These are phyloP conservation scores for Penicillium sp. DNA, from an alignment of 2,329 filamentous ascomycete genomes.

Conservation along the genomic window DNA sequence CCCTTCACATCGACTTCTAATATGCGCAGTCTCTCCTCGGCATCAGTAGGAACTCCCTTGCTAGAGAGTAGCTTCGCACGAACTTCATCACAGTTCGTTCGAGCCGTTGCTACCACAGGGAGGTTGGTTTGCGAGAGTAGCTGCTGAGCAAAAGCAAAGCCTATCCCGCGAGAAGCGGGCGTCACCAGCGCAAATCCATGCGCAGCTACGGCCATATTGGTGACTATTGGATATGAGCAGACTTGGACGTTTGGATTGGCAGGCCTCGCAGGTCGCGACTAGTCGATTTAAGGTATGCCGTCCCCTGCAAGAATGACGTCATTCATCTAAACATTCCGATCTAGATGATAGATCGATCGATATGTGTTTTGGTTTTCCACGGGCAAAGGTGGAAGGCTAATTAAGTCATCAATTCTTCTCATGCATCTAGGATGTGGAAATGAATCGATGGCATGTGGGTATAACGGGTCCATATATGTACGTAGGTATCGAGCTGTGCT, in stretches of 20 bases:
- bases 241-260: not conserved
- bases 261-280: not conserved
- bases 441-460: too few relatives aligned
- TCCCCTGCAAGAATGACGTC: not conserved
- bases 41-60: conserved; percentile 43
- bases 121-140: conserved; percentile 58
- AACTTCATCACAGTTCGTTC: conserved; percentile 54
- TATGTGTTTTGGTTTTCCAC: too few relatives aligned
- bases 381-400: too few relatives aligned
- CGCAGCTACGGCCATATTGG: conserved; percentile 10
- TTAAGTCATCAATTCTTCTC: too few relatives aligned
- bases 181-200: conserved; percentile 45
- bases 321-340: not conserved
- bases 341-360: not conserved
- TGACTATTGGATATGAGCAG: not conserved
- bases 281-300: not conserved
- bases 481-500: too few relatives aligned
- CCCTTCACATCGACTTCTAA: conserved; percentile 60
- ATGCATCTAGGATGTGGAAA: too few relatives aligned
- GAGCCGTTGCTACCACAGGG: conserved; percentile 63
- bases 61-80: conserved; percentile 55
- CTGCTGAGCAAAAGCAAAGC: conserved; percentile 61
- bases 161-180: conserved; percentile 65
- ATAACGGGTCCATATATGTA: too few relatives aligned
- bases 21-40: conserved; percentile 53